Percentiles rank a stretch among this genome's conserved stretches.
Conservation (phyloP, 2,329 filamentous ascomycete genomes). For the Amauroascus niger region DNA sequence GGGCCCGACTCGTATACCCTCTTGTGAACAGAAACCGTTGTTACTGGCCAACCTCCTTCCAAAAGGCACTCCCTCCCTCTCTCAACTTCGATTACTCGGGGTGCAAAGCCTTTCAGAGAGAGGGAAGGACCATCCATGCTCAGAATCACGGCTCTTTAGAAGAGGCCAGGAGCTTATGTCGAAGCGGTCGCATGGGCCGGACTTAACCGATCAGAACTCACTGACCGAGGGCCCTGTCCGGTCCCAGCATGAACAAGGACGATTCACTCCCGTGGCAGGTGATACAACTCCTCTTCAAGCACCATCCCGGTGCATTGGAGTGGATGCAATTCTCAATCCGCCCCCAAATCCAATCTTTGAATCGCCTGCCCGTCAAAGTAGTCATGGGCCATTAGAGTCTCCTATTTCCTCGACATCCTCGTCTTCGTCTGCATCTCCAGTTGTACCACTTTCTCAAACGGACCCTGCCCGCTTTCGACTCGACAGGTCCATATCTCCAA, state of each 20-base stretch:
- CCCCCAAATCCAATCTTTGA: slow-evolving; percentile 23
- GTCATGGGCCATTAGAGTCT: slow-evolving; percentile 23
- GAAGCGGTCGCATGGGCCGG: slow-evolving; percentile 27
- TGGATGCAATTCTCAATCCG: slow-evolving; percentile 36
- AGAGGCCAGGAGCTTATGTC: slow-evolving; percentile 34
- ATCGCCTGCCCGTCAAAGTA: slow-evolving; percentile 14
- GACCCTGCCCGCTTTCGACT: slow-evolving; percentile 8
- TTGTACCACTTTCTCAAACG: slow-evolving; percentile 12
- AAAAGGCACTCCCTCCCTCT: slow-evolving; percentile 28
- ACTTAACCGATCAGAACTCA: slow-evolving; percentile 24
- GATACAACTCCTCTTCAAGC: slow-evolving; percentile 4
- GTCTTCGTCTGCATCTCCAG: slow-evolving; percentile 13
- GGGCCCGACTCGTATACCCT: slow-evolving; percentile 25
- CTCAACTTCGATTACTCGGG: slow-evolving; percentile 29
- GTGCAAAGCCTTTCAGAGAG: slow-evolving; percentile 29
- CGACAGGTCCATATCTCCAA: slow-evolving; percentile 22
- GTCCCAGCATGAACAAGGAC: background rate
- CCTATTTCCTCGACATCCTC: slow-evolving; percentile 14
- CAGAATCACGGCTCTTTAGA: slow-evolving; percentile 22
- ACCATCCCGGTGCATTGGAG: slow-evolving; percentile 30
- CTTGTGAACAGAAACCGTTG: slow-evolving; percentile 26
- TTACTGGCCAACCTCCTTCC: slow-evolving; percentile 20
- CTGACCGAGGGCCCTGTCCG: background rate
- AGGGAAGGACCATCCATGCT: slow-evolving; percentile 33
- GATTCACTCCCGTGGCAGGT: background rate